Base-by-base conservation (phyloP, 2,329 filamentous ascomycete species). In the Fusarium praegraminearum region DNA sequence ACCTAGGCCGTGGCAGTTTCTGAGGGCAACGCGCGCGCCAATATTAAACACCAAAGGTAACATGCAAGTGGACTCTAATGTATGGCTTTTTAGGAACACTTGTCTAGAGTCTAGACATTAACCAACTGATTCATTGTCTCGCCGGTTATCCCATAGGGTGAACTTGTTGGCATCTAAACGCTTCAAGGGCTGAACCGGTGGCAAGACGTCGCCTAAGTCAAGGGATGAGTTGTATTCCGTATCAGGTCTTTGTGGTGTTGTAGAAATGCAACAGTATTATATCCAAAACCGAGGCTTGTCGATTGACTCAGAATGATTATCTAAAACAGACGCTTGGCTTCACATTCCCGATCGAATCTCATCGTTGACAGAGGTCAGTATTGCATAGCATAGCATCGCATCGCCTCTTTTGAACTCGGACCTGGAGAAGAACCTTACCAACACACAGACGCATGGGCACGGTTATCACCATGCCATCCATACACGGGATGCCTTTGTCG, bases 191-290 rank as follows among this genome's bases (percentile, higher is more conserved):
- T 40, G 13, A 30, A 30, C 22, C 33, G 41, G 56, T 64, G 63
- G 58, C 53, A 59, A 41, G 56, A 52, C 49, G 49, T 53, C 41
- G 40, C 40, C 22, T 43, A 46, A 36, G 26, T 52, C 36, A 68
- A 68, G 67, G 67, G 58, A 60, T 57, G 52, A 24, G 33, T 30
- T 70, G 40, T 49, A 33, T 40, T 67, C 47, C 44, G 52, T 45
- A 67, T 67, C 33, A 32, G 51, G 56, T 24, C 43, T 18, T 44
- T 54, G 28, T 47, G 36, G 44, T 50, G 41, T 38, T 57, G 44
- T 36, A 68, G 58, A 55, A 57, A 70, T 68, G 63, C 38, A 68
- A 56, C 57, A 46, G 16, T 44, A 58, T 67, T 43, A 56, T 70
- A 54, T 53, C 41, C 26, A 50, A 63, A 45, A 47, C 53, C 32